Base-by-base conservation (phyloP, 1,284 basidiomycete genomes). In the Leccinum solheimii region DNA sequence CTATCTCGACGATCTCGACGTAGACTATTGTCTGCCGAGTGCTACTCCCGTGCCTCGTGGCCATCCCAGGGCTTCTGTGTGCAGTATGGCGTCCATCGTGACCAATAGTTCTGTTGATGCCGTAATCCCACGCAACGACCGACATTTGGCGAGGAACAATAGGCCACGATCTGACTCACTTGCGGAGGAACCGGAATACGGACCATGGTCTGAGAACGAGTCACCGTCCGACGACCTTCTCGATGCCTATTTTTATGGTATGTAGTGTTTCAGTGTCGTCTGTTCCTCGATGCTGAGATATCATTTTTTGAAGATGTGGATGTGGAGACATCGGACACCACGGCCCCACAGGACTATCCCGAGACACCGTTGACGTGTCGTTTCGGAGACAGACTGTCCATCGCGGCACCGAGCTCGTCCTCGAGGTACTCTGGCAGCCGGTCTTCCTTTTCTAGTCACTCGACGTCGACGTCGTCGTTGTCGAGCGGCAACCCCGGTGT, bases 31-130 rank as follows among this genome's bases (percentile, higher is more conserved):
- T 21, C 67, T 85, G 23, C 76, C 81, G 8, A 66, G 69, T 55
- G 70, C 75, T 9, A 72, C 73, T 43, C 68, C 74, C 8, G 75
- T 76, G 50, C 67, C 74, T 58, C 66, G 68, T n/a, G 69, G 65
- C 62, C 69, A 57, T 5, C 66, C 72, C 32, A 71, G 83, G 38
- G 77, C 78, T 51, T 87, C 86, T 5, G 78, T 84, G 58, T 79
- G 77, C 52, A 89, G 86, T 62, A 77, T 90, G 64, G 81, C 82
- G 54, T 87, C 87, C 2, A 72, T 86, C 65, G 76, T 84, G 75
- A 85, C 86, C 0, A 80, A 82, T 50, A 73, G 80, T 30, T 86
- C 86, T 1, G 80, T 82, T 7, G 84, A 88, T 54, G 84, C 81
- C 5, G 76, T 87, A 54, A 74, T 86, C 49, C 81, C 82, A 8